A percentile compares a stretch with the other conserved stretches of the same genome.
Conservation (phyloP, 2,329 filamentous ascomycete genomes). For the Neoarthrinium moseri region DNA sequence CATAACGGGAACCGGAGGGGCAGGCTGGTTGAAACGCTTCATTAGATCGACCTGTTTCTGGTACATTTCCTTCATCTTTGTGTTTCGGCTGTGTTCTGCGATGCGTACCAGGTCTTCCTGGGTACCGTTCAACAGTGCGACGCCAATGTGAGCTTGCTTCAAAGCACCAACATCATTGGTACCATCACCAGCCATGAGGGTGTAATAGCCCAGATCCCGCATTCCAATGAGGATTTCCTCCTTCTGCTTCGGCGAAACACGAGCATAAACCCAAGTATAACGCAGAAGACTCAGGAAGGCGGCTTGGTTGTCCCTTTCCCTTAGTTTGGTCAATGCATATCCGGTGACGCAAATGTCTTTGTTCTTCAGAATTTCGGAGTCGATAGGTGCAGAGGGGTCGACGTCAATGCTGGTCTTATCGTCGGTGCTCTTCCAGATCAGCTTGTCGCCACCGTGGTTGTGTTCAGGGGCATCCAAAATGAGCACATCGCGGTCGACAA, state of each 20-base stretch:
- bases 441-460: constrained; percentile 73
- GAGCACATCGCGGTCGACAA: constrained; percentile 91
- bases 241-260: constrained; percentile 98
- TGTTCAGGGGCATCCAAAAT: constrained; percentile 95
- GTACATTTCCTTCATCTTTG: constrained; percentile 98
- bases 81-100: constrained; percentile 88
- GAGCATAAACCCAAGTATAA: constrained; percentile 95
- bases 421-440: constrained; percentile 94
- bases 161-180: constrained; percentile 97
- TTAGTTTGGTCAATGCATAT: constrained; percentile 75
- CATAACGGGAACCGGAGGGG: constrained; percentile 85
- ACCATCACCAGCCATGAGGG: constrained; percentile 96
- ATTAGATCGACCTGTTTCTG: constrained; percentile 93
- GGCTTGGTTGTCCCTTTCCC: constrained; percentile 69
- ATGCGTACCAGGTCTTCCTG: constrained; percentile 89
- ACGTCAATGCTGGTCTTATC: constrained; percentile 85
- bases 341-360: constrained; percentile 97
- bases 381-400: constrained; percentile 77
- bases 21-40: constrained; percentile 90
- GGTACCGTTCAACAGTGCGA: constrained; percentile 92
- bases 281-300: constrained; percentile 78
- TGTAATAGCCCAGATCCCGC: constrained; percentile 96
- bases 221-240: constrained; percentile 96
- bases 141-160: constrained; percentile 96
- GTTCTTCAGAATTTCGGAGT: constrained; percentile 73